Evolutionary conservation across 78 protist genomes (phyloP).

Genomic region (slime mould (Dictyostelium discoideum)): dicty_2.7 NC_007089.4:2781501-2782000

Average conservation of each 20-base stretch:
- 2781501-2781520: slow-evolving; percentile 48
- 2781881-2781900: neutral
- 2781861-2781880: neutral
- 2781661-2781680: neutral
- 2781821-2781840: slow-evolving; percentile 15
- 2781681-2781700: slow-evolving; percentile 50
- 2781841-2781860: slow-evolving; percentile 66
- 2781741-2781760: neutral
- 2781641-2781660: neutral
- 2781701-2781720: slow-evolving; percentile 36
- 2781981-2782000: slow-evolving; percentile 80
- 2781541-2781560: slow-evolving; percentile 52
- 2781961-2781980: slow-evolving; percentile 5
- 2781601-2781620: neutral
- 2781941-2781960: slow-evolving; percentile 39
- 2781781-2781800: neutral
- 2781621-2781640: slow-evolving; percentile 17
- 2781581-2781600: neutral
- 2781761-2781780: neutral
- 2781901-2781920: slow-evolving; percentile 37
- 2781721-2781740: neutral
- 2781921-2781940: slow-evolving; percentile 34
- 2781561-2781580: neutral
- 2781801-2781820: neutral
- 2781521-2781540: slow-evolving; percentile 37